Conservation (phyloP, 108 stramenopile species). For the Nitzschia inconspicua region DNA sequence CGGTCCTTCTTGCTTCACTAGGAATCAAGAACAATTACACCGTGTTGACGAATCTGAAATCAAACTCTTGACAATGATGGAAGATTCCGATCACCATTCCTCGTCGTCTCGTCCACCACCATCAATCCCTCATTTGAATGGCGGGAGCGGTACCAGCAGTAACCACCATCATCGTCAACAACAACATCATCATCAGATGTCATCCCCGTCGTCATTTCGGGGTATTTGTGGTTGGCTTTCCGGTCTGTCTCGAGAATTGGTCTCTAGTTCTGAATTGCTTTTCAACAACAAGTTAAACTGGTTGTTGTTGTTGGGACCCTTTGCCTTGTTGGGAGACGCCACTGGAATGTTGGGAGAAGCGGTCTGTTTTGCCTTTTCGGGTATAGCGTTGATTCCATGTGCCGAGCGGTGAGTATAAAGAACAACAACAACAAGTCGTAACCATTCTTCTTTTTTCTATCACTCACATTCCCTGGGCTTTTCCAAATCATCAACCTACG, state of each 20-base stretch:
- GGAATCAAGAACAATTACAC: no score
- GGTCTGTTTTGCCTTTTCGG: slow-evolving; percentile 71
- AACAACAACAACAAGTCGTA: background rate
- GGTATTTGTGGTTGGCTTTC: background rate
- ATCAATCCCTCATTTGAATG: no score
- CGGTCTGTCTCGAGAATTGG: background rate
- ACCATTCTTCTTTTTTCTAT: background rate
- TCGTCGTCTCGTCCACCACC: no score
- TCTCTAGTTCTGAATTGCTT: slow-evolving; percentile 6
- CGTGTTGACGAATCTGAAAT: no score
- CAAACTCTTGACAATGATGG: no score
- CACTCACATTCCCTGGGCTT: no score
- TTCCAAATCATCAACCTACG: background rate
- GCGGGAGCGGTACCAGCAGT: no score
- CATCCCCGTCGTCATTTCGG: no score
- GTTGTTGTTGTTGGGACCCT: slow-evolving; percentile 82
- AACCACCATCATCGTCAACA: no score
- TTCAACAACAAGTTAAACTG: slow-evolving; percentile 57
- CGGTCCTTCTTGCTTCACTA: no score
- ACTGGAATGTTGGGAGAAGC: slow-evolving; percentile 78
- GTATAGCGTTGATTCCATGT: slow-evolving; percentile 78
- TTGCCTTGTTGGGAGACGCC: slow-evolving; percentile 82
- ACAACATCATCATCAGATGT: no score
- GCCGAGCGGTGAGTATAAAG: slow-evolving; percentile 61
- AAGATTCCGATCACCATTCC: no score